These are phyloP conservation scores for Aspergillus ustus DNA, from an alignment of 2,329 filamentous ascomycete species.

Conservation along the genomic window DNA sequence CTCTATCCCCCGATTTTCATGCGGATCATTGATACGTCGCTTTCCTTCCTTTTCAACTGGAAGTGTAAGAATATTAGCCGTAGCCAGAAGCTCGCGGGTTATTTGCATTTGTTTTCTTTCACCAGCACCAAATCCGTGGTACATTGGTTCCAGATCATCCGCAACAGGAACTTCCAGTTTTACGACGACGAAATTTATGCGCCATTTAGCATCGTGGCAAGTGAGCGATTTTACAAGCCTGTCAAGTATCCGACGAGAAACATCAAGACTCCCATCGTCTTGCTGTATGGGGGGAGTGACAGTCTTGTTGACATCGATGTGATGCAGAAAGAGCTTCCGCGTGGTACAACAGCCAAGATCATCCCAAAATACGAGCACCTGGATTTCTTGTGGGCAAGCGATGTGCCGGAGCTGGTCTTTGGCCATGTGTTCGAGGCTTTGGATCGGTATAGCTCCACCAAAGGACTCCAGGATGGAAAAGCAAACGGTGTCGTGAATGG, in stretches of 20 bases:
- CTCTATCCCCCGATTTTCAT: conserved; percentile 94
- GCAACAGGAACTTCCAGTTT: conserved; percentile 96
- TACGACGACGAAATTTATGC: conserved; percentile 92
- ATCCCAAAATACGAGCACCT: conserved; percentile 95
- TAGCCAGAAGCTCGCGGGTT: conserved; percentile 91
- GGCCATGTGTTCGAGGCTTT: conserved; percentile 89
- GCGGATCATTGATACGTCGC: conserved; percentile 78
- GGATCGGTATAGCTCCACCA: conserved; percentile 59
- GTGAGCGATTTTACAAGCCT: conserved; percentile 89
- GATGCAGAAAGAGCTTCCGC: conserved; percentile 87
- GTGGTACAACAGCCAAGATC: conserved; percentile 81
- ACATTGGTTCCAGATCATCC: conserved; percentile 99
- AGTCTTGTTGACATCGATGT: conserved; percentile 91
- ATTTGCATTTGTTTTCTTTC: conserved; percentile 94
- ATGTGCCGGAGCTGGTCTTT: conserved; percentile 84
- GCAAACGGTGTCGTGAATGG: conserved; percentile 17
- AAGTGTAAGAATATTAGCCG: conserved; percentile 78
- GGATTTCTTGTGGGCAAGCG: conserved; percentile 91
- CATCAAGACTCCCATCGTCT: conserved; percentile 91
- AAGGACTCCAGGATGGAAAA: neutral
- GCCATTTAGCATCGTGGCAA: conserved; percentile 70
- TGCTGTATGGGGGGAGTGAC: conserved; percentile 92
- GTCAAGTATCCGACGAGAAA: conserved; percentile 96
- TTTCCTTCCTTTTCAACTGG: conserved; percentile 90
- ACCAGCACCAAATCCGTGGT: conserved; percentile 97